phyloP scores from a whole-genome alignment of 169 alveolate genomes.

The Plasmodium knowlesi region DNA sequence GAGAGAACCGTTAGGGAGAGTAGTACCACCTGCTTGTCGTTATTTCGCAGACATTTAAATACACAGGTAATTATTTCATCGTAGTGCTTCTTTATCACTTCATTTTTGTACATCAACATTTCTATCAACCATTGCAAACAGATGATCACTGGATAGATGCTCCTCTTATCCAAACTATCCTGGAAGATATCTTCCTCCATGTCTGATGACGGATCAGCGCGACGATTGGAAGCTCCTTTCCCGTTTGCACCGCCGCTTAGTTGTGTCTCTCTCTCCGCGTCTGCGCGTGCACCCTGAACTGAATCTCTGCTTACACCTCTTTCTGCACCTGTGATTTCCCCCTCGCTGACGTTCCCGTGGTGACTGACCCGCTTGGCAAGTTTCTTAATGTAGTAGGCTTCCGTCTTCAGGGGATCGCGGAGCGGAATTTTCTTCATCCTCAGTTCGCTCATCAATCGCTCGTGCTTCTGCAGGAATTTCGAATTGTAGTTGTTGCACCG shows the following conservation, averaged over 20 bases:
- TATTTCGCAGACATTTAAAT: conserved; percentile 45
- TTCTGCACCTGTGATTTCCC: background rate
- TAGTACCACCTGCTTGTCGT: conserved; percentile 43
- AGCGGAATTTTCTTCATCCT: conserved; percentile 26
- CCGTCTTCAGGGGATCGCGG: conserved; percentile 27
- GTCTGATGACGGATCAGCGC: background rate
- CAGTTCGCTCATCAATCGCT: conserved; percentile 26
- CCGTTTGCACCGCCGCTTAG: background rate
- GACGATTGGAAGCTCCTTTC: background rate
- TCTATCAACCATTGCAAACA: conserved; percentile 65
- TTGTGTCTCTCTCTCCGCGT: background rate
- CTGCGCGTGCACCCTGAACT: background rate
- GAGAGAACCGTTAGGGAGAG: conserved; percentile 65
- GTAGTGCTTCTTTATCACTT: conserved; percentile 30
- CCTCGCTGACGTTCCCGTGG: background rate
- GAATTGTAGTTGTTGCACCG: background rate
- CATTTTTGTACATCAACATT: conserved; percentile 50
- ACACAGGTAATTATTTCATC: conserved; percentile 47
- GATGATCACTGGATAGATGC: conserved; percentile 63
- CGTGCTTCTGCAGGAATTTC: conserved; percentile 9
- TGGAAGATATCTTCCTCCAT: conserved; percentile 19
- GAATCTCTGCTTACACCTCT: background rate
- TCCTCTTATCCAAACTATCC: conserved; percentile 44
- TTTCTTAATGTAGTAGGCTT: conserved; percentile 46
- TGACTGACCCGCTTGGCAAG: background rate